Conservation (phyloP, 805 yeast species). For the Cyberlindnera petersonii region DNA sequence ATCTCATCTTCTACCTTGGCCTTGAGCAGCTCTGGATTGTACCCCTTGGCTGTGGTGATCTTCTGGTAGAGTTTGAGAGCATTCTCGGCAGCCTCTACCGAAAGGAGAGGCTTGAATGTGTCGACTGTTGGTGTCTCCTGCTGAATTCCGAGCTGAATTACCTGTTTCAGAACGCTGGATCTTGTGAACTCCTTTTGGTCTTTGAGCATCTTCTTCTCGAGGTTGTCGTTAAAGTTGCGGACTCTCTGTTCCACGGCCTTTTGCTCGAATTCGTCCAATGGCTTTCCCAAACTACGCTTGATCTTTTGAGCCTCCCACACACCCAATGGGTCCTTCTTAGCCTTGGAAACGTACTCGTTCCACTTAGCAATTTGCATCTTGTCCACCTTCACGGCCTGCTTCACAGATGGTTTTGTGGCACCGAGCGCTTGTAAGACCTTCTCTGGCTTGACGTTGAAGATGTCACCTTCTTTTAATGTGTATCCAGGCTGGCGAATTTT, state of each 20-base stretch:
- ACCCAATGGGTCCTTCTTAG: slow-evolving; percentile 41
- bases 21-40: slow-evolving; percentile 15
- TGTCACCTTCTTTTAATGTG: slow-evolving; percentile 77
- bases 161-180: slow-evolving; percentile 15
- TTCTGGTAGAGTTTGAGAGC: slow-evolving; percentile 23
- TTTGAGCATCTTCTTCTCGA: slow-evolving; percentile 23
- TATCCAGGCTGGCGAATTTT: slow-evolving; percentile 74
- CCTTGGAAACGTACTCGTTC: slow-evolving; percentile 67
- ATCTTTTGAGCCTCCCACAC: slow-evolving; percentile 35
- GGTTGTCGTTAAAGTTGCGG: slow-evolving; percentile 13
- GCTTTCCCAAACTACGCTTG: slow-evolving; percentile 33
- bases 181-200: slow-evolving; percentile 23
- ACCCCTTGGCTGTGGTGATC: slow-evolving; percentile 15
- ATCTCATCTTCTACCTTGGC: slow-evolving; percentile 12
- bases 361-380: slow-evolving; percentile 67
- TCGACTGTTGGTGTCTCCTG: slow-evolving; percentile 14
- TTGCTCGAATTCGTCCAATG: slow-evolving; percentile 19
- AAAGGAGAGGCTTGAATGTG: slow-evolving; percentile 10
- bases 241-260: slow-evolving; percentile 17
- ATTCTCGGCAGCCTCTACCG: slow-evolving; percentile 23
- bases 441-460: slow-evolving; percentile 81
- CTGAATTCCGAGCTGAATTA: slow-evolving; percentile 18
- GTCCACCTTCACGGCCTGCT: slow-evolving; percentile 65
- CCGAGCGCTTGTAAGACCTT: slow-evolving; percentile 85
- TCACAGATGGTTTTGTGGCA: slow-evolving; percentile 71